Evolutionary conservation across 2,329 filamentous ascomycete species (phyloP).

Genomic region (Xylariaceae sp.): DNA sequence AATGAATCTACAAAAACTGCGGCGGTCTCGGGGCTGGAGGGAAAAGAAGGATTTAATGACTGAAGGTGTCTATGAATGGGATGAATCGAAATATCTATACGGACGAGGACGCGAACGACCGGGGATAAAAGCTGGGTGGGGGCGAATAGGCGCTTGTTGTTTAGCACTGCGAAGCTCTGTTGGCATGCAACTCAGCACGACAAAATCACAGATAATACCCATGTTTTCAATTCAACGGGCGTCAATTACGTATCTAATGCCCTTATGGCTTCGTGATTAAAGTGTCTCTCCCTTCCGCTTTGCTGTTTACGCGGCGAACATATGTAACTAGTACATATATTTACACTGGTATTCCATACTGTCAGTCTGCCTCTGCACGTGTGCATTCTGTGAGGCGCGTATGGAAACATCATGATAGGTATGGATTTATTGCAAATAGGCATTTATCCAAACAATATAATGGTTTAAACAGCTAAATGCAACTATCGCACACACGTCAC

Average conservation of each 20-base stretch:
- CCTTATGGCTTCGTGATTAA: not conserved
- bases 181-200: constrained; percentile 10
- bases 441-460: not conserved
- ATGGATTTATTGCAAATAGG: not conserved
- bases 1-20: constrained; percentile 1
- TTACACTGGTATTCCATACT: too few species aligned
- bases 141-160: constrained; percentile 14
- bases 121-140: constrained; percentile 1
- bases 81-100: constrained; percentile 4
- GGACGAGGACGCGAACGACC: constrained; percentile 1
- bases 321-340: too few species aligned
- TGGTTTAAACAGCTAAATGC: not conserved
- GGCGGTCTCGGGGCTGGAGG: not conserved
- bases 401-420: not conserved
- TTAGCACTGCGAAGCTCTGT: constrained; percentile 15
- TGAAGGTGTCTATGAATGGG: constrained; percentile 12
- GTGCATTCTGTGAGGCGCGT: not conserved
- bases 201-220: constrained; percentile 17
- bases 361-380: too few species aligned
- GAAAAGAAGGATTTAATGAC: constrained; percentile 9
- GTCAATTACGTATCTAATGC: not conserved
- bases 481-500: not conserved
- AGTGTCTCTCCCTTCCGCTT: not conserved
- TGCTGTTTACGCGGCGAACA: too few species aligned
- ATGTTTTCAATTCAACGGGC: not conserved